phyloP scores from a whole-genome alignment of 768 basidiomycete genomes.

The Hericium alpestre region DNA sequence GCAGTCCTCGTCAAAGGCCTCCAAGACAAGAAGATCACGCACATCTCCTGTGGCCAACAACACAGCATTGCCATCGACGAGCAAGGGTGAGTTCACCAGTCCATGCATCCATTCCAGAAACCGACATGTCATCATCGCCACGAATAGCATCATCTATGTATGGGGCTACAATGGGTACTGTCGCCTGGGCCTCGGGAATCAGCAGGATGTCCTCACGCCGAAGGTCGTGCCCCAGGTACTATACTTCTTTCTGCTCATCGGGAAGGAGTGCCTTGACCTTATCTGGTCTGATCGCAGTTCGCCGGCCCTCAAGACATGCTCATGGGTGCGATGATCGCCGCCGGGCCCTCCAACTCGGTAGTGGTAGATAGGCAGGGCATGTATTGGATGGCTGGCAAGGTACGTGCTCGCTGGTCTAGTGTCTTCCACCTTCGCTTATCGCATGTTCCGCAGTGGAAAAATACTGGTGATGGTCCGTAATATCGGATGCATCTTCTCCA shows the following conservation, averaged over 20 bases:
- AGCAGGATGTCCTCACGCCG: conserved; percentile 71
- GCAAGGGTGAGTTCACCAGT: conserved; percentile 42
- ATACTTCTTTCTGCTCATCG: neutral
- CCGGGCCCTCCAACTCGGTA: conserved; percentile 78
- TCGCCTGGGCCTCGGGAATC: conserved; percentile 79
- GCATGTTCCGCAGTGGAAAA: conserved; percentile 63
- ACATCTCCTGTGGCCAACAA: conserved; percentile 81
- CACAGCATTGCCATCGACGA: conserved; percentile 76
- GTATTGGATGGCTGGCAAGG: conserved; percentile 83
- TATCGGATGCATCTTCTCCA: neutral
- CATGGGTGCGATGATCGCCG: conserved; percentile 52
- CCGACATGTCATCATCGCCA: neutral
- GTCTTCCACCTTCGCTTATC: neutral
- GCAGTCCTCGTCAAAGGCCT: conserved; percentile 69
- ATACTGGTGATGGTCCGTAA: conserved; percentile 74
- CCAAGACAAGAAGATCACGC: conserved; percentile 63
- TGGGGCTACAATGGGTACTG: conserved; percentile 93
- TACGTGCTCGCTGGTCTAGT: conserved; percentile 14
- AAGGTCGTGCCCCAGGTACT: conserved; percentile 71
- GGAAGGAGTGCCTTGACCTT: neutral
- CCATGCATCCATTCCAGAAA: neutral
- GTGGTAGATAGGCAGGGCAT: conserved; percentile 79
- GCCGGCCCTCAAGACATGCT: conserved; percentile 56
- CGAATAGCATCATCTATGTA: conserved; percentile 56
- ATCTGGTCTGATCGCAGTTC: conserved; percentile 36